Evolutionary conservation across 768 basidiomycete genomes (phyloP).

Genomic region (Hortiboletus campestris): DNA sequence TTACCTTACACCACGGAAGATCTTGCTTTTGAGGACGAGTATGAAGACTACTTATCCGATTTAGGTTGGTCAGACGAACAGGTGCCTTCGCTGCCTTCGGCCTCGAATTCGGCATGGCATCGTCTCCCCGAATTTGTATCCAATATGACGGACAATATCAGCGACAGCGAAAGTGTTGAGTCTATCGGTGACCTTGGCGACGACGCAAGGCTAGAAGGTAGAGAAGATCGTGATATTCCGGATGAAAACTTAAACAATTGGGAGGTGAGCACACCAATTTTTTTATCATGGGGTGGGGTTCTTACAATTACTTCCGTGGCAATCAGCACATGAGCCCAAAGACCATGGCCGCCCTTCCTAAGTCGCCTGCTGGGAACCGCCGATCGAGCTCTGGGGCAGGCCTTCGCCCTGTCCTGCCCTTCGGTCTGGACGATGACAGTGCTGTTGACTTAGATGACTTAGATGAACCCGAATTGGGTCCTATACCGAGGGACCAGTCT

Average conservation of each 20-base stretch:
- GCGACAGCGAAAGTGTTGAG: constrained; percentile 91
- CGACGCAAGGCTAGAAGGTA: constrained; percentile 64
- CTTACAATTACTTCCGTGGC: background rate
- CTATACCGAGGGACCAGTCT: constrained; percentile 70
- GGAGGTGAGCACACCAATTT: constrained; percentile 65
- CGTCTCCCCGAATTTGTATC: constrained; percentile 76
- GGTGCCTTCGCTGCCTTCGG: constrained; percentile 35
- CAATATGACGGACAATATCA: constrained; percentile 83
- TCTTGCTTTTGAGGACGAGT: constrained; percentile 94
- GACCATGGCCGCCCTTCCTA: constrained; percentile 90
- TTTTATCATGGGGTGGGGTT: background rate
- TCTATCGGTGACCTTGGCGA: constrained; percentile 88
- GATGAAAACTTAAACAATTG: constrained; percentile 92
- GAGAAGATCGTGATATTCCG: constrained; percentile 58
- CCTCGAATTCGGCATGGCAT: constrained; percentile 68
- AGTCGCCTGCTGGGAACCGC: constrained; percentile 80
- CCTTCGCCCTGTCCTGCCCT: constrained; percentile 77
- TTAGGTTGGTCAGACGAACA: constrained; percentile 71
- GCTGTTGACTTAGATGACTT: constrained; percentile 72
- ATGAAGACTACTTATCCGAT: constrained; percentile 93
- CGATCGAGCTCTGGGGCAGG: constrained; percentile 83
- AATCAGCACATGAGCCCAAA: constrained; percentile 91
- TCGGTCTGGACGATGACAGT: constrained; percentile 73
- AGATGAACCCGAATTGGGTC: constrained; percentile 71
- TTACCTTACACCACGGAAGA: constrained; percentile 92